Evolutionary conservation across 2,329 filamentous ascomycete genomes (phyloP).

Genomic region (Ceratocystis cacaofunesta): DNA sequence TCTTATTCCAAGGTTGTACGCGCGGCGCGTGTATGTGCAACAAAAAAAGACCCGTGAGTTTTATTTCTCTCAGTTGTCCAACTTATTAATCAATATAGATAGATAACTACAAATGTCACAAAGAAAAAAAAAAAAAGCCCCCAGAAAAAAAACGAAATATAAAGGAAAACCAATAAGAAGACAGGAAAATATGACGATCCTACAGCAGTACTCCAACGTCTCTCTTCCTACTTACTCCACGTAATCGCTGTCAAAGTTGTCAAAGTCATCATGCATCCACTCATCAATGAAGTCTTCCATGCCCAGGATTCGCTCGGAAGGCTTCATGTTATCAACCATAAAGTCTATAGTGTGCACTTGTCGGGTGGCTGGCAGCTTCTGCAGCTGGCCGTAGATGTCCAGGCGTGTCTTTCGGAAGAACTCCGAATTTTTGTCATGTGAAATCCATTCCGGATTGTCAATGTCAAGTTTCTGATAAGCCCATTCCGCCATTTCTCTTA

Average conservation of each 20-base stretch:
- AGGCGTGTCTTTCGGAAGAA: background rate
- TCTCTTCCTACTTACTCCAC: background rate
- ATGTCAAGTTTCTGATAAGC: background rate
- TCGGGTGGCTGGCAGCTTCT: background rate
- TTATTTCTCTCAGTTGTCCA: too few species aligned
- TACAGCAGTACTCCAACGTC: too few species aligned
- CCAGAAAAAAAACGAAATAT: too few species aligned
- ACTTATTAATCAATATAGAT: too few species aligned
- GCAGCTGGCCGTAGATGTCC: background rate
- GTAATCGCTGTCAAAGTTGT: slow-evolving; percentile 28
- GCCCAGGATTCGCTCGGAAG: slow-evolving; percentile 49
- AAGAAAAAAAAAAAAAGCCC: too few species aligned
- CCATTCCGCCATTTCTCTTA: background rate
- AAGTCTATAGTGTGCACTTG: slow-evolving; percentile 1
- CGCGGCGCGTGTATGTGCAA: background rate
- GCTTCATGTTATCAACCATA: slow-evolving; percentile 52
- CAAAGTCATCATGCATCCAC: slow-evolving; percentile 36
- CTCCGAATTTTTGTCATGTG: background rate
- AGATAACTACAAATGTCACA: too few species aligned
- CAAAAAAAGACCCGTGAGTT: too few species aligned
- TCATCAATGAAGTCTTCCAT: slow-evolving; percentile 58
- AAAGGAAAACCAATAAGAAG: too few species aligned
- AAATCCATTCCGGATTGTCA: background rate
- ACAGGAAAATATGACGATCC: too few species aligned
- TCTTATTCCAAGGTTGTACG: background rate